These are phyloP conservation scores for Lonicera japonica DNA, from an alignment of 129 eudicot genomes.

Conservation along the genomic window DNA sequence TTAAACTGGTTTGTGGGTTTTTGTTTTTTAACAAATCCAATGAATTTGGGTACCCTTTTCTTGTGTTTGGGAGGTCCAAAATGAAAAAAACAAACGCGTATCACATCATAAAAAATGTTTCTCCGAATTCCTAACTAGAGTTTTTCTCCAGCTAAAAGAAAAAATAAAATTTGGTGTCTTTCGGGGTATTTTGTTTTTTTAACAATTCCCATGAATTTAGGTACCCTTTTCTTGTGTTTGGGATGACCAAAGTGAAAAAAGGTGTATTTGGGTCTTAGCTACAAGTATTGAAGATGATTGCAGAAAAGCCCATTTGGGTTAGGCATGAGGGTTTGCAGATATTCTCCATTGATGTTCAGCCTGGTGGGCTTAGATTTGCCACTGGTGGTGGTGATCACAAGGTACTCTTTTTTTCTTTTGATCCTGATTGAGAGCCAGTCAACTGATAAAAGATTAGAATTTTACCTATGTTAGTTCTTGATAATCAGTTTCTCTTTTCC, in stretches of 20 bases:
- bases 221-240: slow-evolving; percentile 2
- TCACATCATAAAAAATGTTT: no score
- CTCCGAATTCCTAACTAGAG: no score
- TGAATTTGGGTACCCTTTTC: slow-evolving; percentile 1
- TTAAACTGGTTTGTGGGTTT: no score
- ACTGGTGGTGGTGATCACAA: slow-evolving; percentile 99
- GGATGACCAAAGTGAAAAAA: neutral
- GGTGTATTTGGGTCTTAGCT: slow-evolving; percentile 8
- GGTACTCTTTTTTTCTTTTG: slow-evolving; percentile 31
- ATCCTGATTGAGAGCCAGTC: neutral
- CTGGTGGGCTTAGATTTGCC: slow-evolving; percentile 96
- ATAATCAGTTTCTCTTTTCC: neutral
- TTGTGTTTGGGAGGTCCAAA: neutral
- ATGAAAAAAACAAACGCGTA: no score
- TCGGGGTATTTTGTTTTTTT: slow-evolving; percentile 2
- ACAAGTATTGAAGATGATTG: slow-evolving; percentile 47
- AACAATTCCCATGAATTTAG: neutral
- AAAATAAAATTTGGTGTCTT: neutral
- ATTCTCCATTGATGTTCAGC: slow-evolving; percentile 94
- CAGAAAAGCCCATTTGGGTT: slow-evolving; percentile 92
- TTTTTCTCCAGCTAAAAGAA: no score
- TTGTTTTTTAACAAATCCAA: neutral
- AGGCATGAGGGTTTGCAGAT: slow-evolving; percentile 95
- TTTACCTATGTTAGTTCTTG: neutral
- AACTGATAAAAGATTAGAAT: neutral